These are phyloP conservation scores for Penicillium expansum DNA, from an alignment of 2,329 filamentous ascomycete genomes.

Conservation along the genomic window DNA sequence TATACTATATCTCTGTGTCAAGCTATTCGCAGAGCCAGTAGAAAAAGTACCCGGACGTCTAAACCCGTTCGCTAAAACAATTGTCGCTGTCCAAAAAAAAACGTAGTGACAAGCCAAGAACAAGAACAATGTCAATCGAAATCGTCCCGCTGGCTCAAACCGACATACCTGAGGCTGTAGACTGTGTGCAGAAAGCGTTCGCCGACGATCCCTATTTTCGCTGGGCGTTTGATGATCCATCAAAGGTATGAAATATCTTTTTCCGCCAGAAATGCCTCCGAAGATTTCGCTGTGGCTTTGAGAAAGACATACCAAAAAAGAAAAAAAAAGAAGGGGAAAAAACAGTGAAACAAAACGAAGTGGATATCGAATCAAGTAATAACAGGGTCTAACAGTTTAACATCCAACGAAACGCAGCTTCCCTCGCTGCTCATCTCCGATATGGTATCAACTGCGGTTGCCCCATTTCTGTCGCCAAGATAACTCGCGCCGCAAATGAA, in stretches of 20 bases:
- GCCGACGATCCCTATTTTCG: conserved; percentile 64
- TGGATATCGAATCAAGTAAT: conserved; percentile 10
- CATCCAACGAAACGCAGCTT: conserved; percentile 58
- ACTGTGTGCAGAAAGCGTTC: conserved; percentile 66
- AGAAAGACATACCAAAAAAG: not conserved
- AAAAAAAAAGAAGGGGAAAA: not conserved
- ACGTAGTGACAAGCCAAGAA: conserved; percentile 18
- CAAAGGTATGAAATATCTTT: conserved; percentile 47
- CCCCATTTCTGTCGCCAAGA: conserved; percentile 67
- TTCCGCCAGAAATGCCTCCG: too few relatives aligned
- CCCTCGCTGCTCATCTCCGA: conserved; percentile 62
- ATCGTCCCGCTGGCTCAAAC: conserved; percentile 55
- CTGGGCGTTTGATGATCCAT: conserved; percentile 61
- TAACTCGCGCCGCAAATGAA: conserved; percentile 42
- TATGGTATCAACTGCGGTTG: conserved; percentile 67
- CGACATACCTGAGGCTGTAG: conserved; percentile 63
- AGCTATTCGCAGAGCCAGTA: conserved; percentile 32
- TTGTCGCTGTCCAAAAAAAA: conserved; percentile 10
- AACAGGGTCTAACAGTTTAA: conserved; percentile 51
- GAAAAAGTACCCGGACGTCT: conserved; percentile 22
- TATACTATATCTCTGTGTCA: conserved; percentile 36
- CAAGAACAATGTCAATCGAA: conserved; percentile 49
- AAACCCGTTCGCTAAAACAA: conserved; percentile 18
- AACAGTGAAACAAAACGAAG: conserved; percentile 3
- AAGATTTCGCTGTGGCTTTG: not conserved